These are phyloP conservation scores for Sporopachydermia cereana DNA, from an alignment of 1,139 yeast species.

Conservation along the genomic window DNA sequence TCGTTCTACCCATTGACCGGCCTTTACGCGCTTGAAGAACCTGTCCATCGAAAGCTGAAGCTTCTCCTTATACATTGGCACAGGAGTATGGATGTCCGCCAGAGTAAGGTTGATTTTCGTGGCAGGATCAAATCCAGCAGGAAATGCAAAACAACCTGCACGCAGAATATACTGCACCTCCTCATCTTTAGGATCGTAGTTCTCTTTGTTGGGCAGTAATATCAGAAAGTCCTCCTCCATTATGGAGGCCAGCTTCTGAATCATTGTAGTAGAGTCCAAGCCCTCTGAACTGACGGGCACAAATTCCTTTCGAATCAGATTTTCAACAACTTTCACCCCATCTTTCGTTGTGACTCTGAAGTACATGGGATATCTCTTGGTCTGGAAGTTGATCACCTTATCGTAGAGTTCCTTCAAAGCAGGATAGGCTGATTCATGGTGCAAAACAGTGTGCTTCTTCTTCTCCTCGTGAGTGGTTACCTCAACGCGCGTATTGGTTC, in stretches of 20 bases:
- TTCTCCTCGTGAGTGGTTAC: conserved; percentile 34
- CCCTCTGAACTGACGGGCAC: conserved; percentile 25
- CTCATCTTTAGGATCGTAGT: conserved; percentile 23
- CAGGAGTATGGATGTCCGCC: conserved; percentile 43
- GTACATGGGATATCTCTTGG: conserved; percentile 49
- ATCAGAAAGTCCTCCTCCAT: conserved; percentile 63
- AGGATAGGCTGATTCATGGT: conserved; percentile 32
- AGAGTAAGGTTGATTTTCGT: conserved; percentile 33
- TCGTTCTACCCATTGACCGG: conserved; percentile 45
- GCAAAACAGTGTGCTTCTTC: conserved; percentile 20
- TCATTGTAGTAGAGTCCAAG: conserved; percentile 21
- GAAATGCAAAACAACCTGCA: conserved; percentile 57
- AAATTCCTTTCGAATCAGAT: conserved; percentile 31
- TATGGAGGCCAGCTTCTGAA: conserved; percentile 33
- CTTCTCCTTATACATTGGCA: conserved; percentile 46
- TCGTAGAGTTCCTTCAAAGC: conserved; percentile 50
- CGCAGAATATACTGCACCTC: conserved; percentile 49
- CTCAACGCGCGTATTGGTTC: conserved; percentile 33
- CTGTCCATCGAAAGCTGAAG: conserved; percentile 51
- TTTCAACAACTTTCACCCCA: conserved; percentile 22
- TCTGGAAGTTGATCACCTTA: conserved; percentile 34
- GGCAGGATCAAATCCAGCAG: conserved; percentile 63
- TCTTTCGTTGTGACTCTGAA: conserved; percentile 26
- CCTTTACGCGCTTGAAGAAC: conserved; percentile 38
- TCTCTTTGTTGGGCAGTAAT: conserved; percentile 35